Evolutionary conservation across 345 rosid genomes (phyloP).

Genomic region (Salix purpurea): DNA sequence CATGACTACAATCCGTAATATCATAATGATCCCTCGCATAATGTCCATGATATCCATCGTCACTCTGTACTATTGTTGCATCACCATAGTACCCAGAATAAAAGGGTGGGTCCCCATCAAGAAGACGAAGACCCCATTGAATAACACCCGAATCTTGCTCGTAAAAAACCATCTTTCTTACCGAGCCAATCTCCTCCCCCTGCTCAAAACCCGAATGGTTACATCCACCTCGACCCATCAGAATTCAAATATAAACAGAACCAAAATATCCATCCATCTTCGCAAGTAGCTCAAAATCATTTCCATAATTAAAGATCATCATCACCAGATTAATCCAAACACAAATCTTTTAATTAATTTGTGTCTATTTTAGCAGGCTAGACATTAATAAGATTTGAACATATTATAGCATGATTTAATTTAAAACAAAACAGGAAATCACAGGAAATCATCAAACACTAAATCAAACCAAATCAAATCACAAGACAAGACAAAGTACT

Average conservation of each 20-base stretch:
- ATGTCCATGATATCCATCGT: constrained; percentile 29
- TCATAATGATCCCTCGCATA: constrained; percentile 46
- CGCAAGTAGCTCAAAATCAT: not conserved
- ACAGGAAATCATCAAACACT: not conserved
- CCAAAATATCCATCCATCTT: not conserved
- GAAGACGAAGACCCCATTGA: constrained; percentile 58
- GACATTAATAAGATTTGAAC: not conserved
- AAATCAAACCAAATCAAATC: not conserved
- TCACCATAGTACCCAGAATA: constrained; percentile 53
- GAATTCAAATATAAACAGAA: not conserved
- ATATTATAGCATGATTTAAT: not conserved
- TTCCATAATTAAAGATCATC: not conserved
- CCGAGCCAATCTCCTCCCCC: constrained; percentile 8
- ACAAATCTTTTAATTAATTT: not conserved
- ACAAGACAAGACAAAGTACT: not conserved
- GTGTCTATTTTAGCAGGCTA: not conserved
- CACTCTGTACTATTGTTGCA: constrained; percentile 31
- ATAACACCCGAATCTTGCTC: constrained; percentile 48
- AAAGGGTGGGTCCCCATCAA: constrained; percentile 45
- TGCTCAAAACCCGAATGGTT: constrained; percentile 9
- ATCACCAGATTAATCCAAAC: not conserved
- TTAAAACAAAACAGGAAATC: not conserved
- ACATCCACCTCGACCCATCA: not conserved
- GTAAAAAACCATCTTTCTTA: constrained; percentile 25
- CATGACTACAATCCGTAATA: constrained; percentile 41